These are phyloP conservation scores for Mariannaea sp. DNA, from an alignment of 2,329 filamentous ascomycete genomes.

Conservation along the genomic window DNA sequence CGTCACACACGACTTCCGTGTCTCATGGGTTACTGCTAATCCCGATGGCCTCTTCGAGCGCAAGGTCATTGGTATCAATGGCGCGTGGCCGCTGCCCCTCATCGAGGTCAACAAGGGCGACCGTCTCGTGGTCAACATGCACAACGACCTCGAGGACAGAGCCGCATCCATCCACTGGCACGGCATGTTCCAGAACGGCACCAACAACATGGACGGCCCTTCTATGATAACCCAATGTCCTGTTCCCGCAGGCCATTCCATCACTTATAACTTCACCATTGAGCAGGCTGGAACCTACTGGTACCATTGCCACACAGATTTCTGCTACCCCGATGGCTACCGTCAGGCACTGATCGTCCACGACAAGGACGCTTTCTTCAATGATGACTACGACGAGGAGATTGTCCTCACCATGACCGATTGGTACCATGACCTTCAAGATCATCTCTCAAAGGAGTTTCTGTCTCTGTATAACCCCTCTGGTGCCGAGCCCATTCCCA, in stretches of 20 bases:
- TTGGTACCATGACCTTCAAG: constrained; percentile 69
- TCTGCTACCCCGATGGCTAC: constrained; percentile 68
- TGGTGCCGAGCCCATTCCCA: constrained; percentile 68
- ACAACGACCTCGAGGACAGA: constrained; percentile 55
- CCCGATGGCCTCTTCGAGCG: constrained; percentile 63
- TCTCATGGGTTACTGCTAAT: constrained; percentile 64
- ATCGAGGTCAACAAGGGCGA: constrained; percentile 62
- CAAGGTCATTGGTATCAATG: constrained; percentile 68
- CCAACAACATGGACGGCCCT: constrained; percentile 62
- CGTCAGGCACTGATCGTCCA: constrained; percentile 68
- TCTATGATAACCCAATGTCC: constrained; percentile 61
- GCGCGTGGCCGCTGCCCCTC: constrained; percentile 65
- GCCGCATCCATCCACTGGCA: constrained; percentile 58
- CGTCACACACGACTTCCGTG: constrained; percentile 62
- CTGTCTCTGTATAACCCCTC: constrained; percentile 60
- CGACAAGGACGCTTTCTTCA: constrained; percentile 63
- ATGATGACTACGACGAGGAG: constrained; percentile 65
- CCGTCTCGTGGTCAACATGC: constrained; percentile 52
- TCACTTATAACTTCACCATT: constrained; percentile 63
- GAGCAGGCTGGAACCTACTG: constrained; percentile 64
- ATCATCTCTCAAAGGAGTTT: constrained; percentile 51
- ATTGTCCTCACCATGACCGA: constrained; percentile 68
- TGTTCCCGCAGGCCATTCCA: constrained; percentile 55
- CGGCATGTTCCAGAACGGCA: constrained; percentile 63
- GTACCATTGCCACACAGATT: constrained; percentile 60